Evolutionary conservation across 176 grass and related monocot species (phyloP).

Genomic region (Oryza rufipogon): DNA sequence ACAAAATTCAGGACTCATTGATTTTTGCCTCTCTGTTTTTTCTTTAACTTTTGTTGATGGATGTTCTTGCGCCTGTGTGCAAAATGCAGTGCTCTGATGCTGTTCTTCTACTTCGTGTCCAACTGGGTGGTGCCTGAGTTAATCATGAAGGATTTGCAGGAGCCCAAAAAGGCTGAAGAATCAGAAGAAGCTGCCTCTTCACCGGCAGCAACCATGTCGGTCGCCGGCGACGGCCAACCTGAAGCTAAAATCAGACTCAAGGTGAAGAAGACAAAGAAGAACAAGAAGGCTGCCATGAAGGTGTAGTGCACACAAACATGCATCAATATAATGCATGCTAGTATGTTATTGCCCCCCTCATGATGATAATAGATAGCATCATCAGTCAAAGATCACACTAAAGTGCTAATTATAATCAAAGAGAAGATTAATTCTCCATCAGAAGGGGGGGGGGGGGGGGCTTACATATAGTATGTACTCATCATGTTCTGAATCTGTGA

Average conservation of each 20-base stretch:
- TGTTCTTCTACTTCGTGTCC: conserved; percentile 54
- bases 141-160: conserved; percentile 35
- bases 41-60: neutral
- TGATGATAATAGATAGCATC: neutral
- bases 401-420: neutral
- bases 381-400: neutral
- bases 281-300: conserved; percentile 25
- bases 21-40: neutral
- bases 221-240: neutral
- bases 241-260: conserved; percentile 18
- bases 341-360: neutral
- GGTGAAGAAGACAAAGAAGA: conserved; percentile 46
- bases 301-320: neutral
- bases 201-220: conserved; percentile 15
- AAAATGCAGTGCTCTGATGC: conserved; percentile 41
- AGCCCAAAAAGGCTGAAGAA: conserved; percentile 7
- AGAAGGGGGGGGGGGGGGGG: neutral
- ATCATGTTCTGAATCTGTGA: neutral
- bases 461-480: neutral
- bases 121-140: conserved; percentile 60
- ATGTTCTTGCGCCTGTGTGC: neutral
- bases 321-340: neutral
- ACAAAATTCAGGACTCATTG: neutral
- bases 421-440: neutral
- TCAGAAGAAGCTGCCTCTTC: conserved; percentile 3